These are phyloP conservation scores for Pneumocystis jirovecii DNA, from an alignment of 1,139 yeast species.

Conservation along the genomic window DNA sequence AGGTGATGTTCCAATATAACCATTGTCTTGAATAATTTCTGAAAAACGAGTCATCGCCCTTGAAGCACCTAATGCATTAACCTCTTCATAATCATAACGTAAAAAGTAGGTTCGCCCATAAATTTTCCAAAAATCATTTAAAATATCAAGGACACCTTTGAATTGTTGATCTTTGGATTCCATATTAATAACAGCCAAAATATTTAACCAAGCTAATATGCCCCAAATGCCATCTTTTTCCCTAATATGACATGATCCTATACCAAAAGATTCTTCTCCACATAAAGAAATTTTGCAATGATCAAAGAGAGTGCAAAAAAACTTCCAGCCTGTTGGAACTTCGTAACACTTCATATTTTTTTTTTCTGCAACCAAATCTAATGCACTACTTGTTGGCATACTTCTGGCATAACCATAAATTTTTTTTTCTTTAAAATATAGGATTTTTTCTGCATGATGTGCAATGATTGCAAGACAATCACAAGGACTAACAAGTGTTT, in stretches of 20 bases:
- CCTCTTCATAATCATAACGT: slow-evolving; percentile 85
- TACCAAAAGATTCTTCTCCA: slow-evolving; percentile 97
- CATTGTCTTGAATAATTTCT: slow-evolving; percentile 26
- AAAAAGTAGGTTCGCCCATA: slow-evolving; percentile 98
- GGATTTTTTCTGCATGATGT: slow-evolving; percentile 65
- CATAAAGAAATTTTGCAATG: slow-evolving; percentile 86
- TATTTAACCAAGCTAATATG: slow-evolving; percentile 89
- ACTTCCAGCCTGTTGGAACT: slow-evolving; percentile 99
- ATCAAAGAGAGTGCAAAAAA: slow-evolving; percentile 88
- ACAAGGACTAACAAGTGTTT: slow-evolving; percentile 93
- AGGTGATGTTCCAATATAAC: slow-evolving; percentile 34
- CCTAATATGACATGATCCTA: slow-evolving; percentile 93
- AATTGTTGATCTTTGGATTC: slow-evolving; percentile 35
- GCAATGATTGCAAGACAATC: slow-evolving; percentile 96
- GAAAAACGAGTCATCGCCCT: slow-evolving; percentile 48
- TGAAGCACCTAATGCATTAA: slow-evolving; percentile 58
- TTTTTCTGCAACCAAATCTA: slow-evolving; percentile 75
- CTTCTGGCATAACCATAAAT: slow-evolving; percentile 92
- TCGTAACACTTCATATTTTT: slow-evolving; percentile 70
- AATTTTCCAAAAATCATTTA: slow-evolving; percentile 71
- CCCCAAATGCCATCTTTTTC: slow-evolving; percentile 99
- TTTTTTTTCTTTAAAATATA: slow-evolving; percentile 77
- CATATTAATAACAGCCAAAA: slow-evolving; percentile 60
- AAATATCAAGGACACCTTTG: slow-evolving; percentile 64
- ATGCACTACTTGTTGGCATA: slow-evolving; percentile 93